Base-by-base conservation (phyloP, 495 filamentous ascomycete genomes). In the Penicillium ucsense region DNA sequence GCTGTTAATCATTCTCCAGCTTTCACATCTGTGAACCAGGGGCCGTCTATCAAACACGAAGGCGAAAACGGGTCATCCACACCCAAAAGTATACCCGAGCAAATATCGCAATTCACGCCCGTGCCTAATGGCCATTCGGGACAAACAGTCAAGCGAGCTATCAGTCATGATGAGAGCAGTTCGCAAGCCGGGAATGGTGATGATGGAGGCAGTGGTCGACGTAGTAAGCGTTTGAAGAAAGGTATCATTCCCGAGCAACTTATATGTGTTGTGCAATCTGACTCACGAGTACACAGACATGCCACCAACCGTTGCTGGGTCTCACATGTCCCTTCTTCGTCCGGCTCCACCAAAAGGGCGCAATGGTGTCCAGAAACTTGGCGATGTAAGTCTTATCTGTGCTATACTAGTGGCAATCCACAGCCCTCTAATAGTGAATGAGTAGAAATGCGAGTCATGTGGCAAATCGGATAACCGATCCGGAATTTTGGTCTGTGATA, bases 161-260 rank as follows among this genome's bases (percentile, higher is more conserved):
- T 88, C 32, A 92, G 89, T 52, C 82, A 81, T 46, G 90, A 94
- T 45, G 90, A 94, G 30, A 85, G 65, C 38, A 74, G 78, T 47
- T 83, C 81, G 0, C 82, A 81, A 33, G 70, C 64, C 4, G 79
- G 82, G 28, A 73, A 70, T 35, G 82, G 81, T 30, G 77, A 77
- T 36, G 78, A 95, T 50, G 74, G 73, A 49, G 81, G 80, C 41
- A 76, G 66, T 45, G 91, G 88, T 47, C 77, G 94, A 48, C 81
- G 91, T 45, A 96, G 89, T 63, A 97, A 98, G 69, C 79, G 92
- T 34, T 68, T 94, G 6, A 94, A 91, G 67, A 95, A 95, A 79
- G 89, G 87, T 92, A 76, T 56, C n/a, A n/a, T 10, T 37, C 20
- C 20, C 20, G 20, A 20, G 20, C 2, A 20, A 20, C 20, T 20